Evolutionary conservation across 306 rosid species (phyloP).

Genomic region (Cicer cuneatum): DNA sequence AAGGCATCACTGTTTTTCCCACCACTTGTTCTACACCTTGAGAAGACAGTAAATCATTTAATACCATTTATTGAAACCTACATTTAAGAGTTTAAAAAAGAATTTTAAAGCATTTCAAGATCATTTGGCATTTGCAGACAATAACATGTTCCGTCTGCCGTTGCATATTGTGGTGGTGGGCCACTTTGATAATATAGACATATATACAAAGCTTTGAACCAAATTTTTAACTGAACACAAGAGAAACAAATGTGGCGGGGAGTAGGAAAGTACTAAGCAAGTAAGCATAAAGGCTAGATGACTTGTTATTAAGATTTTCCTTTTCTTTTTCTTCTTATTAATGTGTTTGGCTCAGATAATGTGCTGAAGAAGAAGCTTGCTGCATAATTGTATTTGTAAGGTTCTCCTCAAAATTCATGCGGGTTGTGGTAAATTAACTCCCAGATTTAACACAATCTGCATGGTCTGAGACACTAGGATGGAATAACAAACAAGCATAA

Average conservation of each 20-base stretch:
- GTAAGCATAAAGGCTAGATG: constrained; percentile 21
- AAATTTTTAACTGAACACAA: constrained; percentile 8
- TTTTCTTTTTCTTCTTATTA: constrained; percentile 5
- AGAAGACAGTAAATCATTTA: constrained; percentile 49
- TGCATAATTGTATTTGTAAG: background rate
- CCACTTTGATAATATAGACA: constrained; percentile 19
- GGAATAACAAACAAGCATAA: constrained; percentile 33
- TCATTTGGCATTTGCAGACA: constrained; percentile 8
- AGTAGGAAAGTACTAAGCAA: constrained; percentile 22
- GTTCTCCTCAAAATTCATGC: constrained; percentile 24
- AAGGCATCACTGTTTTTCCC: constrained; percentile 48
- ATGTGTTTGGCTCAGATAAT: constrained; percentile 10
- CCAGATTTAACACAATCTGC: constrained; percentile 33
- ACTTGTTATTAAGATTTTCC: constrained; percentile 13
- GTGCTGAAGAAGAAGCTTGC: constrained; percentile 10
- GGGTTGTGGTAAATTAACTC: constrained; percentile 15
- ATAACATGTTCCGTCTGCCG: background rate
- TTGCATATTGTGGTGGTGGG: background rate
- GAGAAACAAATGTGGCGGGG: background rate
- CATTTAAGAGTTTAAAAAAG: background rate
- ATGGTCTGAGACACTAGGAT: constrained; percentile 17
- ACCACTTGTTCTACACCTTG: constrained; percentile 74
- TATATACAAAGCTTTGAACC: constrained; percentile 8
- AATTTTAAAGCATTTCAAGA: constrained; percentile 35
- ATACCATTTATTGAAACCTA: constrained; percentile 17